Percentiles rank a stretch among this genome's conserved stretches.
Conservation (phyloP, 495 filamentous ascomycete species). For the Aspergillus saccharolyticus region DNA sequence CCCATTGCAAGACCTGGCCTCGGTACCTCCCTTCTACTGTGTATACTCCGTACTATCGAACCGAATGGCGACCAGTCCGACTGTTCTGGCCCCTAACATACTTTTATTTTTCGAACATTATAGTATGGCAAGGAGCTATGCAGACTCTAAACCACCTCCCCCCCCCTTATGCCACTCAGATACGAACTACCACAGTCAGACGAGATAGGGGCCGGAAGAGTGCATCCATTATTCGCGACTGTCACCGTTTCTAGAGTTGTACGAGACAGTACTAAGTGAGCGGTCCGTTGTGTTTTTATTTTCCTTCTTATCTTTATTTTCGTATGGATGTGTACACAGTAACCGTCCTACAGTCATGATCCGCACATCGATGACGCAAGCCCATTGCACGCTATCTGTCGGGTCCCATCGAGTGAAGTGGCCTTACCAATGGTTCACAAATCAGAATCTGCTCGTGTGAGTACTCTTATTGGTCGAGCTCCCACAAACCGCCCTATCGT, state of each 20-base stretch:
- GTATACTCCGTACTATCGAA: too few relatives aligned
- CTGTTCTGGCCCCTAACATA: not conserved
- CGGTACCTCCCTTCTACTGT: not conserved
- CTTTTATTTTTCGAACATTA: not conserved
- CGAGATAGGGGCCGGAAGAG: too few relatives aligned
- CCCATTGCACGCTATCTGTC: not conserved
- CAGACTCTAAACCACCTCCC: too few relatives aligned
- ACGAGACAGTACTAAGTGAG: not conserved
- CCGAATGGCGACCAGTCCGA: not conserved
- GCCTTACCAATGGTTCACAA: not conserved
- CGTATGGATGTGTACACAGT: not conserved
- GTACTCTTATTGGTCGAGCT: too few relatives aligned
- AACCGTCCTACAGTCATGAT: not conserved
- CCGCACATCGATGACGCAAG: not conserved
- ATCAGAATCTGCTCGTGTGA: not conserved
- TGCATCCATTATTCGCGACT: too few relatives aligned
- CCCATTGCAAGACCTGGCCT: not conserved
- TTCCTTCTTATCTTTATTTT: not conserved
- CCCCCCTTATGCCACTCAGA: not conserved
- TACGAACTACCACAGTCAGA: too few relatives aligned
- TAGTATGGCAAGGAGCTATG: too few relatives aligned
- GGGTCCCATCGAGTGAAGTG: not conserved
- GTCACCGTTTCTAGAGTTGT: not conserved
- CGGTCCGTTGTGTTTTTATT: not conserved
- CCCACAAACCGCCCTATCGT: too few relatives aligned